Base-by-base conservation (phyloP, 805 yeast species). In the Starmerella roubikii region DNA sequence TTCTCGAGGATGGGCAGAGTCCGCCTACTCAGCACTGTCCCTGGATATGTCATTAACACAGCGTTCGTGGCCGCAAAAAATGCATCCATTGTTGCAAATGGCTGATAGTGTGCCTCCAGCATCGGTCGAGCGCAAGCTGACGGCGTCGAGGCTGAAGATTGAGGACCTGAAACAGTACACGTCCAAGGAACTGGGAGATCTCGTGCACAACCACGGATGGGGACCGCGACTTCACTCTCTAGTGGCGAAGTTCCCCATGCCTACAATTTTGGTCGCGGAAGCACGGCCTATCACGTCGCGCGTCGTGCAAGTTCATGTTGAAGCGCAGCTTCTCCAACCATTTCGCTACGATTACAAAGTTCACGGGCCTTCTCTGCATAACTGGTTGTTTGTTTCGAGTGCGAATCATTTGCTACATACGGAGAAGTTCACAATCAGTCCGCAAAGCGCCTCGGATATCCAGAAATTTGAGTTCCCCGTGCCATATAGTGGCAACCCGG, bases 391-490 rank as follows among this genome's bases (percentile, higher is more conserved):
- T 46, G 93, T 88, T 5, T 48, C 46, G 24, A 97, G 86, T 56
- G 93, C 83, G 47, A 74, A 88, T 3, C 83, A 78, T 39, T 70
- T 91, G 25, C 58, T 86, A 12, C 95, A 91, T 54, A 78, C 76
- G 42, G 95, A 91, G 46, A 82, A 76, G 54, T 70, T 85, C 46
- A 71, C 85, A 19, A 56, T 91, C 35, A 73, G 72, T 44, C 72
- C 67, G 45, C 71, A 67, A 34, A 76, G 73, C 44, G 54, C 75
- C 54, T 62, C 61, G 4, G 60, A 63, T 13, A 57, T 62, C 1
- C 93, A 82, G 56, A 82, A 74, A 50, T 64, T 86, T 65, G 95
- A 88, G 51, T 84, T 88, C 52, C 84, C 93, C 77, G 80, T 91
- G 31, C 98, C 98, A 0, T 59, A 86, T 38, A 94, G 94, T 2